Evolutionary conservation across 2,329 filamentous ascomycete species (phyloP), one percentile per base, ranked within the genome.

Genomic region (Hortaea werneckii): DNA sequence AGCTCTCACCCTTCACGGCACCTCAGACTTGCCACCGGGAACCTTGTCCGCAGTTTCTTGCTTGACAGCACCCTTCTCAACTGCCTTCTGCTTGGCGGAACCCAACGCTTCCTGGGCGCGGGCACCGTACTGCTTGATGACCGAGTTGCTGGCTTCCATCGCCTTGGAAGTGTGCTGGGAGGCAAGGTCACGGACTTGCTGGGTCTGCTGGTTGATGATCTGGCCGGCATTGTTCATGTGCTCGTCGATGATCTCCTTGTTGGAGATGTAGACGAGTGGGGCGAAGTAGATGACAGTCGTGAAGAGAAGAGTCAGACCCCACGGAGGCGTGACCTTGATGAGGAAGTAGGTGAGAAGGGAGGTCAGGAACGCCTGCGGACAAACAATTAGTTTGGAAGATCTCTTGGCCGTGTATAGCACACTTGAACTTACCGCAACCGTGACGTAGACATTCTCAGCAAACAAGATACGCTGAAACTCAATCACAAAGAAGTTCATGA

Each of bases 401-500:
- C 20, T 20, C 20, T 20, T 20, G 20, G 4, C 20, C 20, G 20
- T 20, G 20, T 20, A 20, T 20, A 20, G 9, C 32, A 35, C 9
- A 35, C 28, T 37, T 32, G 2, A 27, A 66, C 77, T 63, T 72
- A 81, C 78, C 48, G 70, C 72, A 60, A 77, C 63, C 10, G 79
- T 82, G 49, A 74, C 75, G 48, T 74, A 71, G 45, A 81, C 68
- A 56, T 82, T 82, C 70, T 83, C 79, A 29, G 76, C 79, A 56
- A 82, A 83, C 48, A 82, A 62, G 52, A 82, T 72, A 48, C 79
- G 75, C 69, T 83, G 79, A 60, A 79, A 77, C 61, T 83, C 79
- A 51, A 83, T 80, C 54, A 82, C 72, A 65, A 82, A 79, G 67
- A 83, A 83, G 68, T 82, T 81, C 66, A 78, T 70, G 44, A 83